Evolutionary conservation across 345 rosid species (phyloP).

Genomic region (Eucalyptus pauciflora): DNA sequence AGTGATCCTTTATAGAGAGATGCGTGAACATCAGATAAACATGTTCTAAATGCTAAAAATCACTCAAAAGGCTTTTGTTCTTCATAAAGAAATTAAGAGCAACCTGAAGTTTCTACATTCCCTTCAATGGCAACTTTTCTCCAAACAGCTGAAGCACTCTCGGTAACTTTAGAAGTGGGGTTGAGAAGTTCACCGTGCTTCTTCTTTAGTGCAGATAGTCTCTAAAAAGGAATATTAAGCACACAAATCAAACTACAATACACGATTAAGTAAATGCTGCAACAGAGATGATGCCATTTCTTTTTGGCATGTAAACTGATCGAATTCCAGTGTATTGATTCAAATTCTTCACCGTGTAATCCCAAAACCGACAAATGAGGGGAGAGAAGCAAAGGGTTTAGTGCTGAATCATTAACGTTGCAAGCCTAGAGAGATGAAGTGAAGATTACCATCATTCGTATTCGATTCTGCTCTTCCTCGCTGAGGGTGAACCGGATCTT

Average conservation of each 20-base stretch:
- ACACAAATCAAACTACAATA: neutral
- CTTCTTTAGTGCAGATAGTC: slow-evolving; percentile 72
- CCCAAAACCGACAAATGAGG: neutral
- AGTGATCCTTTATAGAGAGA: slow-evolving; percentile 23
- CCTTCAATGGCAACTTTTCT: neutral
- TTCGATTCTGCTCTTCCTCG: slow-evolving; percentile 65
- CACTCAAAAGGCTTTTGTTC: neutral
- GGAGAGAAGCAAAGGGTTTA: neutral
- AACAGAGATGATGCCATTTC: neutral
- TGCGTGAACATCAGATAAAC: slow-evolving; percentile 9
- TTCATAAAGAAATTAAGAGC: slow-evolving; percentile 6
- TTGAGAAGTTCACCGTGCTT: slow-evolving; percentile 42
- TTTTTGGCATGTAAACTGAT: neutral
- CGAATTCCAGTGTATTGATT: neutral
- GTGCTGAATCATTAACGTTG: neutral
- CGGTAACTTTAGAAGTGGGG: slow-evolving; percentile 12
- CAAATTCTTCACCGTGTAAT: neutral
- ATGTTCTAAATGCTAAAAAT: neutral
- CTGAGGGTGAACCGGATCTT: slow-evolving; percentile 72
- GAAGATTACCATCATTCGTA: slow-evolving; percentile 46
- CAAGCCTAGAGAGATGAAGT: neutral
- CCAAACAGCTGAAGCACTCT: slow-evolving; percentile 1
- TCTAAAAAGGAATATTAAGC: slow-evolving; percentile 26
- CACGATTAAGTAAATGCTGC: neutral
- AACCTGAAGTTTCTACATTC: slow-evolving; percentile 40